Conservation (phyloP, 345 rosid genomes). For the Triadica sebifera region DNA sequence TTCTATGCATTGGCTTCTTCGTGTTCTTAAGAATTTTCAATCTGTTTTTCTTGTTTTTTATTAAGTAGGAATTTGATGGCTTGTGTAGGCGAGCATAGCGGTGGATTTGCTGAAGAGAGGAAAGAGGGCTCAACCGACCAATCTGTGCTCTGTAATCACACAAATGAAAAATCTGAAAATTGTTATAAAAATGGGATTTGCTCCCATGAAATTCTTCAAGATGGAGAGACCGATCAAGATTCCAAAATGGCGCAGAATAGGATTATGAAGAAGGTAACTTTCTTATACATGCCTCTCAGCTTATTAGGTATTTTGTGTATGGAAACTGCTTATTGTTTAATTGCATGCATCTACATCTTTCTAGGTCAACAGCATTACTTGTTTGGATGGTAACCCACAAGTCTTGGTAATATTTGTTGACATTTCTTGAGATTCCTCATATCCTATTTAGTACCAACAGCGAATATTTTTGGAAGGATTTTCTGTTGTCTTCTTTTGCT, state of each 20-base stretch:
- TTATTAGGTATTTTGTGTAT: neutral
- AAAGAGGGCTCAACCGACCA: conserved; percentile 38
- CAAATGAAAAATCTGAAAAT: conserved; percentile 38
- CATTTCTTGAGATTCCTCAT: conserved; percentile 4
- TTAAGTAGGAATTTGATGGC: conserved; percentile 19
- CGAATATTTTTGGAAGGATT: neutral
- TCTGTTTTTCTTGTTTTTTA: conserved; percentile 10
- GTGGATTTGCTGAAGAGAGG: conserved; percentile 33
- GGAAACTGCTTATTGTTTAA: conserved; percentile 1
- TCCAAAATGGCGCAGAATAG: conserved; percentile 34
- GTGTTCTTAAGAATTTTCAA: neutral
- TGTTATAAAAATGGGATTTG: conserved; percentile 65
- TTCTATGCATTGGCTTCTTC: neutral
- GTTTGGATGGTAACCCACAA: conserved; percentile 9
- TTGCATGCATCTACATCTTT: conserved; percentile 10
- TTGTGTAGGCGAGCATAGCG: conserved; percentile 45
- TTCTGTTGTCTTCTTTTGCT: neutral
- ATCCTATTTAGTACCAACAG: neutral
- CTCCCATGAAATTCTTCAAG: conserved; percentile 81
- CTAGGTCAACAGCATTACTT: conserved; percentile 9
- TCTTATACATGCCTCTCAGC: neutral
- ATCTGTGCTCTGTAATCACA: conserved; percentile 30
- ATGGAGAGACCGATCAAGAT: conserved; percentile 43
- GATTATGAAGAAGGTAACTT: conserved; percentile 74
- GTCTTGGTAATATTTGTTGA: conserved; percentile 14